Percentiles rank a stretch among this genome's conserved stretches.
Evolutionary conservation across 2,329 filamentous ascomycete species (phyloP).

Genomic region (Trichophyton rubrum): DNA sequence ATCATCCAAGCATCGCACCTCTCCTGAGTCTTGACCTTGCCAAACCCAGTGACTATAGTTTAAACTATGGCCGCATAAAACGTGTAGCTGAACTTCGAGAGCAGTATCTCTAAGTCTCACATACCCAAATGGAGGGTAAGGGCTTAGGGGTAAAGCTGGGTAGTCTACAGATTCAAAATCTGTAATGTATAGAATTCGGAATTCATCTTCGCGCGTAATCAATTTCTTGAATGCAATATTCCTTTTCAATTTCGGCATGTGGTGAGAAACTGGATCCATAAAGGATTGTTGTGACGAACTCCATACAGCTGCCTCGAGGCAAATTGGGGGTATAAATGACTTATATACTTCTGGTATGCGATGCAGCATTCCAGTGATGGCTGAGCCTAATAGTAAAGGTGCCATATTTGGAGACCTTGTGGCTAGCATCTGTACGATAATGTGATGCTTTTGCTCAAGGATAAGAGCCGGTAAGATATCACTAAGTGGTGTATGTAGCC

Average conservation of each 20-base stretch:
- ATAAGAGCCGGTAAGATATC: conserved; percentile 6
- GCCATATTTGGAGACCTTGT: conserved; percentile 9
- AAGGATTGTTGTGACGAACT: neutral
- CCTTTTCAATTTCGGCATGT: conserved; percentile 5
- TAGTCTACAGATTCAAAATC: conserved; percentile 6
- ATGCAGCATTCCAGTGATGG: conserved; percentile 8
- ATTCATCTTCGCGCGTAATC: conserved; percentile 8
- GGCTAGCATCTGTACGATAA: conserved; percentile 8
- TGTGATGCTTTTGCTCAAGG: conserved; percentile 2
- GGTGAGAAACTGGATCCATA: conserved; percentile 8
- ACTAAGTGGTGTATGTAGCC: conserved; percentile 6
- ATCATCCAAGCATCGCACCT: conserved; percentile 1
- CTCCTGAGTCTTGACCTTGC: neutral
- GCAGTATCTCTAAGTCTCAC: conserved; percentile 7
- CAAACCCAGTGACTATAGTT: conserved; percentile 10
- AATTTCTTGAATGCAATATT: conserved; percentile 6
- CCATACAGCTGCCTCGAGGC: conserved; percentile 2
- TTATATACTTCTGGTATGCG: conserved; percentile 4
- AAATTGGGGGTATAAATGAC: conserved; percentile 5
- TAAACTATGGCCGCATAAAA: conserved; percentile 8
- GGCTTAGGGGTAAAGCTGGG: neutral
- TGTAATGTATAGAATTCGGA: conserved; percentile 9
- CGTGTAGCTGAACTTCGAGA: conserved; percentile 9
- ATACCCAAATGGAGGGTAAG: conserved; percentile 8
- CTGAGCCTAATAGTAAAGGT: conserved; percentile 7